A percentile compares a stretch with the other conserved stretches of the same genome.
Evolutionary conservation across 2,329 filamentous ascomycete species (phyloP).

Genomic region (Orbilia blumenaviensis): DNA sequence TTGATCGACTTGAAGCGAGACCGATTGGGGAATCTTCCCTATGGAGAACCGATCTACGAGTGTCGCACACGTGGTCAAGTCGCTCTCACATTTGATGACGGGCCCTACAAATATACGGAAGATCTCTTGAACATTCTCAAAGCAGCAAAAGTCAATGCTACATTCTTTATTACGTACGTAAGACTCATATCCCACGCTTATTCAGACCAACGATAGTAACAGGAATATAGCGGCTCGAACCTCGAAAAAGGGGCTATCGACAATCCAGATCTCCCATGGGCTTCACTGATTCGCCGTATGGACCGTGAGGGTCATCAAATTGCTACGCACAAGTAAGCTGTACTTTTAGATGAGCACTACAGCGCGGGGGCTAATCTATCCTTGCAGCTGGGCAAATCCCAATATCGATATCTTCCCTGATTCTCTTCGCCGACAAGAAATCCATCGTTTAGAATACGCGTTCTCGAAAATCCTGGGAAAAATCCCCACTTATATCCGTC

Average conservation of each 20-base stretch:
- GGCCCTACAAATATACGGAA: slow-evolving; percentile 65
- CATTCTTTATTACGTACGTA: slow-evolving; percentile 65
- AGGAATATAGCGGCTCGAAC: slow-evolving; percentile 29
- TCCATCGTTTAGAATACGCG: slow-evolving; percentile 66
- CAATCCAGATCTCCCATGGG: slow-evolving; percentile 59
- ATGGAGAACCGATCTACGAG: slow-evolving; percentile 55
- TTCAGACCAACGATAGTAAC: background rate
- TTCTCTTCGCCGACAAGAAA: slow-evolving; percentile 62
- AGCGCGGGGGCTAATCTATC: background rate
- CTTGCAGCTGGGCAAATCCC: slow-evolving; percentile 64
- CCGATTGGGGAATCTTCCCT: slow-evolving; percentile 16
- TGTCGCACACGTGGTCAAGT: slow-evolving; percentile 60
- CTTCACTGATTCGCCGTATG: slow-evolving; percentile 63
- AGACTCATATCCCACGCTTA: background rate
- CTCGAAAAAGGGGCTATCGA: slow-evolving; percentile 61
- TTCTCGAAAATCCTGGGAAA: slow-evolving; percentile 63
- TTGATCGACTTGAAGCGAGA: slow-evolving; percentile 23
- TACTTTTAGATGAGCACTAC: background rate
- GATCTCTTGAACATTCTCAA: slow-evolving; percentile 66
- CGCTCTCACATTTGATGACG: slow-evolving; percentile 68
- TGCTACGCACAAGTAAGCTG: slow-evolving; percentile 64
- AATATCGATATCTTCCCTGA: slow-evolving; percentile 61
- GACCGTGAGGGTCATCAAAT: slow-evolving; percentile 67
- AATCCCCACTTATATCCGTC: slow-evolving; percentile 65
- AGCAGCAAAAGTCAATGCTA: slow-evolving; percentile 65